Evolutionary conservation across 768 basidiomycete genomes (phyloP).

Genomic region (Hypsizygus marmoreus): DNA sequence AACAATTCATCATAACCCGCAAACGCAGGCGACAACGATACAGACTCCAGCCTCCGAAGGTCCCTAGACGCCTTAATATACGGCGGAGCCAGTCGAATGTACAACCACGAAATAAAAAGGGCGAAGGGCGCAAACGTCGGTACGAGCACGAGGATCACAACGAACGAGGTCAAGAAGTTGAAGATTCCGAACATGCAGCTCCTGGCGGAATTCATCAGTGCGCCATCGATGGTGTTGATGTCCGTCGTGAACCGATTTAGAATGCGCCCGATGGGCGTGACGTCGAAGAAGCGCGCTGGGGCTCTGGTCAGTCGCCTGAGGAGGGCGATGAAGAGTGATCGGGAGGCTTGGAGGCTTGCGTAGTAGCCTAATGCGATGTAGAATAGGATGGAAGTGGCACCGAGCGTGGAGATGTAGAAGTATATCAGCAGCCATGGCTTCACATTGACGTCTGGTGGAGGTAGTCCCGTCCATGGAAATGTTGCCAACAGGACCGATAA

Average conservation of each 20-base stretch:
- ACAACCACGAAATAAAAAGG: conserved; percentile 66
- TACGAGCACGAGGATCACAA: conserved; percentile 61
- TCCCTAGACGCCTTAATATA: conserved; percentile 68
- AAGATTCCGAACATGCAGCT: conserved; percentile 57
- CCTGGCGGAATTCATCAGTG: conserved; percentile 57
- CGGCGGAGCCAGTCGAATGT: conserved; percentile 60
- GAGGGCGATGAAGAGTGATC: conserved; percentile 57
- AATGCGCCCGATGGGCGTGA: conserved; percentile 75
- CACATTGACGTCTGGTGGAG: conserved; percentile 60
- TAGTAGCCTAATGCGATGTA: conserved; percentile 68
- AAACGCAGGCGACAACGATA: conserved; percentile 71
- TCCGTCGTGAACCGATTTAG: conserved; percentile 80
- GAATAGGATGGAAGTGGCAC: conserved; percentile 52
- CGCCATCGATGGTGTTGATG: conserved; percentile 72
- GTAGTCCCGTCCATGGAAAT: conserved; percentile 51
- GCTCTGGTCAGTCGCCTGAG: conserved; percentile 59
- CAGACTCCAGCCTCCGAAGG: conserved; percentile 64
- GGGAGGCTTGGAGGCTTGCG: conserved; percentile 66
- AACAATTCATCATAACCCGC: conserved; percentile 74
- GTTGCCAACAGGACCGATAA: conserved; percentile 18
- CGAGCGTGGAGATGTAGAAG: conserved; percentile 59
- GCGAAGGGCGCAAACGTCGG: conserved; percentile 70
- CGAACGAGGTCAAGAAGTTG: conserved; percentile 64
- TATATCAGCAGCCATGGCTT: conserved; percentile 69
- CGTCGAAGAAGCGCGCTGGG: conserved; percentile 71